Conservation (phyloP, 2,329 filamentous ascomycete genomes). For the Fusarium nygamai region DNA sequence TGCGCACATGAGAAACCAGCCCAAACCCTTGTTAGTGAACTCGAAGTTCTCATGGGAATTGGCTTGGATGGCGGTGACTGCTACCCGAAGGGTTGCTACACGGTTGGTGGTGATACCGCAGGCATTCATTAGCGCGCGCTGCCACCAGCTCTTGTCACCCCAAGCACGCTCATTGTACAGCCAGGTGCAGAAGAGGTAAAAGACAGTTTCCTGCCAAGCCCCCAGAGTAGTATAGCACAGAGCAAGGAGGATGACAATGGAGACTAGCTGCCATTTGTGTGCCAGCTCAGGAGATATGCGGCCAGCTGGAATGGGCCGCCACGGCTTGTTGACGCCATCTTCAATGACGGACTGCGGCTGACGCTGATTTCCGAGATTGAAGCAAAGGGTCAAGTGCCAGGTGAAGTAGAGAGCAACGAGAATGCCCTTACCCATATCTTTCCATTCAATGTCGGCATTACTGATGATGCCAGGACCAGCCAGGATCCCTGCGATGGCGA, state of each 20-base stretch:
- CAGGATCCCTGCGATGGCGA: constrained; percentile 29
- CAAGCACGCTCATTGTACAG: constrained; percentile 54
- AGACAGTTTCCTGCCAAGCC: constrained; percentile 42
- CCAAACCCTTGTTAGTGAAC: constrained; percentile 26
- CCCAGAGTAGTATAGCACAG: constrained; percentile 33
- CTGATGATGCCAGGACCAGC: constrained; percentile 24
- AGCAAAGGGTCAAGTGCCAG: constrained; percentile 41
- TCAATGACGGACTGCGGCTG: constrained; percentile 46
- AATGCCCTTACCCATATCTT: constrained; percentile 27
- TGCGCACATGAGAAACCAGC: constrained; percentile 34
- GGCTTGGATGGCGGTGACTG: constrained; percentile 9
- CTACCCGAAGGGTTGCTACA: constrained; percentile 28
- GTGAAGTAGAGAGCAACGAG: constrained; percentile 36
- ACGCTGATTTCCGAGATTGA: constrained; percentile 53
- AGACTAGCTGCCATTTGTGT: constrained; percentile 34
- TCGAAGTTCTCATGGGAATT: constrained; percentile 1
- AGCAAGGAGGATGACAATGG: constrained; percentile 37
- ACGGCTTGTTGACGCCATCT: constrained; percentile 54
- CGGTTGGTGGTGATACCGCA: constrained; percentile 37
- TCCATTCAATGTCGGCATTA: constrained; percentile 18
- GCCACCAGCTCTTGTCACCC: constrained; percentile 45
- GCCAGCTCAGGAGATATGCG: constrained; percentile 42
- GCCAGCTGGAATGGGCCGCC: constrained; percentile 44
- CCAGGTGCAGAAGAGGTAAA: constrained; percentile 48
- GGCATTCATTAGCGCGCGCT: constrained; percentile 35